Evolutionary conservation across 2,329 filamentous ascomycete species (phyloP).

Genomic region (Penicillium paneum): DNA sequence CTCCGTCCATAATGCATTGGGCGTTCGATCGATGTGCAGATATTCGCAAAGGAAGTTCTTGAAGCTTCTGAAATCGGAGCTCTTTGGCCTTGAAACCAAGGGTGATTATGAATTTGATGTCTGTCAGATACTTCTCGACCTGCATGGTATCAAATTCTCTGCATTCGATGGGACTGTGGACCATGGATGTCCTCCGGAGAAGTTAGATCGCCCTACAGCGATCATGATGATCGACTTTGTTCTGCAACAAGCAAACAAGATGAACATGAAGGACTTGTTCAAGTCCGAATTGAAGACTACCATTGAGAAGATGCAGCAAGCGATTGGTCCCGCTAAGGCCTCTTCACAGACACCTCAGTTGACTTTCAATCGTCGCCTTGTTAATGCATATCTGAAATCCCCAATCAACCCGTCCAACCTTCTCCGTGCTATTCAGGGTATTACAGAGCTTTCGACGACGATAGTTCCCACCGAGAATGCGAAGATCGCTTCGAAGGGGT

Average conservation of each 20-base stretch:
- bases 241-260: conserved; percentile 72
- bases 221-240: conserved; percentile 80
- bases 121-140: conserved; percentile 76
- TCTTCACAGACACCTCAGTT: conserved; percentile 74
- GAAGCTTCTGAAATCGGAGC: conserved; percentile 81
- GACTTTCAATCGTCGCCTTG: conserved; percentile 81
- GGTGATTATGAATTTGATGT: conserved; percentile 85
- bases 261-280: conserved; percentile 84
- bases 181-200: conserved; percentile 74
- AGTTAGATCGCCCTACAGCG: conserved; percentile 75
- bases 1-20: conserved; percentile 77
- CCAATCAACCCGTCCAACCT: conserved; percentile 78
- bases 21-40: conserved; percentile 81
- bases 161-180: conserved; percentile 68
- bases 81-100: conserved; percentile 70
- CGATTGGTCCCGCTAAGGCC: conserved; percentile 72
- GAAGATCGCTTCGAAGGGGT: conserved; percentile 72
- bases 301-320: conserved; percentile 89
- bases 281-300: conserved; percentile 87
- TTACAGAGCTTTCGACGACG: conserved; percentile 69
- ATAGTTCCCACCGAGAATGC: conserved; percentile 67
- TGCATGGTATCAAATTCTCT: conserved; percentile 76
- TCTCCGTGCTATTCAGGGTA: conserved; percentile 75
- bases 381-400: conserved; percentile 75
- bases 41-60: conserved; percentile 82